Base-by-base conservation (phyloP, 495 filamentous ascomycete genomes). In the Penicillium soppii region DNA sequence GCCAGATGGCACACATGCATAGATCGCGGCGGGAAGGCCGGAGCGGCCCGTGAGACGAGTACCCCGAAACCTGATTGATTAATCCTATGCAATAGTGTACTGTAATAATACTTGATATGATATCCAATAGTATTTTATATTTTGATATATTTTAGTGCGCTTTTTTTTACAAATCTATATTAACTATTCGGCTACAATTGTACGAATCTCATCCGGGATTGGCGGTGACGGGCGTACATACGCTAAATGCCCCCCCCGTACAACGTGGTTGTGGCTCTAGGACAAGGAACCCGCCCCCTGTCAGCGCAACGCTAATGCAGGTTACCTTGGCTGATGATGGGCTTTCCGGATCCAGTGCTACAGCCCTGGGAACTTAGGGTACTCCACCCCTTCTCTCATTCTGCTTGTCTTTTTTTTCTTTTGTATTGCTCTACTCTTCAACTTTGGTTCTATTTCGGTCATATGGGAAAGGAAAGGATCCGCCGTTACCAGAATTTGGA, bases 11-110 rank as follows among this genome's bases (percentile, higher is more conserved):
- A 66, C 61, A 69, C 65, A 66, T 75, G 71, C 71, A 73, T 69
- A 72, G 72, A 75, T 75, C 70, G 29, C 13, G 67, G 69, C 70
- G 70, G 70, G 69, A 73, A 63, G 62, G 61, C 66, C 72, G 72
- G 72, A 59, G 69, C 72, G 72, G 70, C 59, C 70, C 70, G 72
- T 72, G 69, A 65, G 67, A 71, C 67, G 59, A 61, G 62, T 65
- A 65, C 53, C 59, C 62, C 62, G 53, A 53, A 40, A 41, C 32
- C 12, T 47, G 44, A 47, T 47, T 47, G 43, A 47, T 36, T 47
- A 37, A 47, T 26, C 30, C 57, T 50, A 44, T 37, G 40, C 52
- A 58, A 57, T 61, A 53, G 47, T 58, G 55, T 54, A 25, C n/a
- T 27, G 40, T 45, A 47, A 35, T 39, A 22, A 23, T 44, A 49